A percentile compares a stretch with the other conserved stretches of the same genome.
Evolutionary conservation across 495 filamentous ascomycete species (phyloP).

Genomic region (Xylaria curta): DNA sequence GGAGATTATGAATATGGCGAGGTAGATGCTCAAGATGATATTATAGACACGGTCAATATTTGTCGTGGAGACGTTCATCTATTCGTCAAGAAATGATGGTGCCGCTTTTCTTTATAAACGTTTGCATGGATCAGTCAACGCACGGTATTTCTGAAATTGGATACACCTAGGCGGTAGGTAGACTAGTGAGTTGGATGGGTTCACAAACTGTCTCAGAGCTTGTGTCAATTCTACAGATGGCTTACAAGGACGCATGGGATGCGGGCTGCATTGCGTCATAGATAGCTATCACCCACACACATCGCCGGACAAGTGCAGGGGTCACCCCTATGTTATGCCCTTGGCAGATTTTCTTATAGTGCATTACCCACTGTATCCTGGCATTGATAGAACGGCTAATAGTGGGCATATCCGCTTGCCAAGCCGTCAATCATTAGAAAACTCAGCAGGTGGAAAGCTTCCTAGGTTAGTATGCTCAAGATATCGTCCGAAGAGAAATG

Average conservation of each 20-base stretch:
- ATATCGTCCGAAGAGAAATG: background rate
- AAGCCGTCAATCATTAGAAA: background rate
- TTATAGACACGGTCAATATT: conserved; percentile 31
- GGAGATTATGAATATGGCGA: conserved; percentile 32
- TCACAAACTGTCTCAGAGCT: background rate
- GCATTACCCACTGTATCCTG: too few relatives aligned
- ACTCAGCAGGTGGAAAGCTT: background rate
- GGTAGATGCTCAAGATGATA: conserved; percentile 28
- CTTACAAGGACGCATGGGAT: background rate
- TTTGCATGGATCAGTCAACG: conserved; percentile 5
- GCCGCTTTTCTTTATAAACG: background rate
- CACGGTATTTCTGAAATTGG: background rate
- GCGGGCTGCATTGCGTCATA: conserved; percentile 12
- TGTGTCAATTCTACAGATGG: background rate
- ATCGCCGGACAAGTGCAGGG: background rate
- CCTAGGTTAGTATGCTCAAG: background rate
- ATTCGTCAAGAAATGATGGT: background rate
- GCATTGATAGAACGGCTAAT: background rate
- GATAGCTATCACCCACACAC: background rate
- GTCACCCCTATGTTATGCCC: background rate
- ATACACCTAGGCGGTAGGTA: background rate
- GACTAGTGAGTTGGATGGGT: background rate
- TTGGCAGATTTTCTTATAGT: too few relatives aligned
- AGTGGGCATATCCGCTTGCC: background rate
- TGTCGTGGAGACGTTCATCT: conserved; percentile 16